A percentile compares a stretch with the other conserved stretches of the same genome.
phyloP scores from a whole-genome alignment of 2,329 filamentous ascomycete genomes.

The Ambrosiella xylebori region DNA sequence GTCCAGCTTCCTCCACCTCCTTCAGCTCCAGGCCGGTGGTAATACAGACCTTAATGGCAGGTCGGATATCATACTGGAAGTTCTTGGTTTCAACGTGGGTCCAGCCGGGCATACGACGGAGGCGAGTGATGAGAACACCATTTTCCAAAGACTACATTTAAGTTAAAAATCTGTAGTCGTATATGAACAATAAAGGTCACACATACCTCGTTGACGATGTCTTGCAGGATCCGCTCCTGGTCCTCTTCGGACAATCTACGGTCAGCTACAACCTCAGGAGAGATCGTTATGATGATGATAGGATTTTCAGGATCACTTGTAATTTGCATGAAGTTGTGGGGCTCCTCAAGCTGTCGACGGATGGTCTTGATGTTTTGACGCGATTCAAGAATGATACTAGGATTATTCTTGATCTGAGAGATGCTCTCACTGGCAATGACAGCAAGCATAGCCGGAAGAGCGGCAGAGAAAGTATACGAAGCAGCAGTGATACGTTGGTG shows the following conservation, averaged over 20 bases:
- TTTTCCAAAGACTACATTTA: constrained; percentile 55
- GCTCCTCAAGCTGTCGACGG: constrained; percentile 72
- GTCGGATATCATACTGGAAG: constrained; percentile 49
- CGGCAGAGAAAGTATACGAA: constrained; percentile 90
- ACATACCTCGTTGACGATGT: constrained; percentile 88
- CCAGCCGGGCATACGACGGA: constrained; percentile 60
- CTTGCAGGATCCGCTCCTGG: constrained; percentile 70
- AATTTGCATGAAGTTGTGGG: constrained; percentile 82
- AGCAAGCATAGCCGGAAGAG: constrained; percentile 79
- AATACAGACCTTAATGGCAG: constrained; percentile 80
- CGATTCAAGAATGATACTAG: constrained; percentile 60
- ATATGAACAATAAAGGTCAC: neutral
- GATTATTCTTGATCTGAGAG: constrained; percentile 68
- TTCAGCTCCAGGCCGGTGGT: constrained; percentile 79
- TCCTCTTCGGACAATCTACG: constrained; percentile 54
- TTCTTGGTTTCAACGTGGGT: constrained; percentile 49
- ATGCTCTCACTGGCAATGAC: constrained; percentile 93
- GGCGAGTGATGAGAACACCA: constrained; percentile 70
- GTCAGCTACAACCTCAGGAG: constrained; percentile 60
- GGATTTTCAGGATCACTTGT: constrained; percentile 74
- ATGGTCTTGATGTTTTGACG: constrained; percentile 77
- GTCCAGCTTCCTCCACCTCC: constrained; percentile 87
- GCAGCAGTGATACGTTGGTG: constrained; percentile 88
- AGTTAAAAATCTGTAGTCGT: neutral
- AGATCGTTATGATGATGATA: constrained; percentile 66